These are phyloP conservation scores for Halteria grandinella DNA, from an alignment of 73 alveolate genomes.

Conservation along the genomic window DNA sequence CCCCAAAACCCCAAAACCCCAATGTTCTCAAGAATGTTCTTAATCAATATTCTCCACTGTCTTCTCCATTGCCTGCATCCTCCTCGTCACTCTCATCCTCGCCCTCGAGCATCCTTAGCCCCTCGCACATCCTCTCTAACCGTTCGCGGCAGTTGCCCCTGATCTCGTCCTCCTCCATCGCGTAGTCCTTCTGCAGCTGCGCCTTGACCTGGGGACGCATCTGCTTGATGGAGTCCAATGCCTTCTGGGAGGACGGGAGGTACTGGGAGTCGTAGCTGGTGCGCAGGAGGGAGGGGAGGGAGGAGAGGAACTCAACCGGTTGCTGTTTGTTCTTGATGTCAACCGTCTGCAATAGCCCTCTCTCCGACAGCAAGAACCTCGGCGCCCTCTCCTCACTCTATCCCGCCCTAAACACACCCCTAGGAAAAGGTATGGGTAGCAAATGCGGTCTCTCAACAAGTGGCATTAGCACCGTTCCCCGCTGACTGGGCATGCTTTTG, in stretches of 20 bases:
- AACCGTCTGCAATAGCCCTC: too few species aligned
- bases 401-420: too few species aligned
- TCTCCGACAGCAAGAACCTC: too few species aligned
- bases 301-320: slow-evolving; percentile 13
- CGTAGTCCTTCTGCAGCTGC: slow-evolving; percentile 10
- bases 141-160: slow-evolving; percentile 18
- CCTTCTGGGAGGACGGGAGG: neutral
- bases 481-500: too few species aligned
- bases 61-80: neutral
- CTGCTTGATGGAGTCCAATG: neutral
- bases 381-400: too few species aligned
- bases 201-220: neutral
- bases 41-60: too few species aligned
- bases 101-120: neutral
- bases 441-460: too few species aligned
- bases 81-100: neutral
- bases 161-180: slow-evolving; percentile 30
- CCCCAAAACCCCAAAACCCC: too few species aligned
- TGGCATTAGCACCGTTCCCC: too few species aligned
- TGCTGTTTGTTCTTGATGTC: too few species aligned
- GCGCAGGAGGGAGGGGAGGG: slow-evolving; percentile 12
- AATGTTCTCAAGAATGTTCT: too few species aligned
- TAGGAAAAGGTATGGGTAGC: too few species aligned
- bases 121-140: slow-evolving; percentile 7
- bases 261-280: slow-evolving; percentile 10